Evolutionary conservation across 2,329 filamentous ascomycete genomes (phyloP).

Genomic region (Colletotrichum gigasporum): DNA sequence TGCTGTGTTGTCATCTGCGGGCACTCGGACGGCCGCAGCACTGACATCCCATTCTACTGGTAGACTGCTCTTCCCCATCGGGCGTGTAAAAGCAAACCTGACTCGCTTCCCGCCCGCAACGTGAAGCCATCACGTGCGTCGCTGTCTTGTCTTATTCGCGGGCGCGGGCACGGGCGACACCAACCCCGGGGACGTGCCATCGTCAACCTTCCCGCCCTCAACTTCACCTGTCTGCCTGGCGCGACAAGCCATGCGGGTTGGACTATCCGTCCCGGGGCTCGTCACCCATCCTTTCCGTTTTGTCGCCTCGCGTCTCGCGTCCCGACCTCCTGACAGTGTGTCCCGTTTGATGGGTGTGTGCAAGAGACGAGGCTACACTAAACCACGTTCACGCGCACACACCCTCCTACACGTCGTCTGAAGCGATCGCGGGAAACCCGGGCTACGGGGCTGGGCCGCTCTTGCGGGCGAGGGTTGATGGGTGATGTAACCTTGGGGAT

Average conservation of each 20-base stretch:
- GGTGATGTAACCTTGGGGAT: too few relatives aligned
- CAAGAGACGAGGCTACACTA: too few relatives aligned
- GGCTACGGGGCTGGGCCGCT: neutral
- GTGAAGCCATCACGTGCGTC: neutral
- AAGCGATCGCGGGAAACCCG: neutral
- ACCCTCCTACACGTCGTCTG: neutral
- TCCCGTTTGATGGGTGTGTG: neutral
- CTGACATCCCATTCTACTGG: constrained; percentile 9
- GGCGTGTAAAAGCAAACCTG: neutral
- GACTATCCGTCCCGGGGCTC: too few relatives aligned
- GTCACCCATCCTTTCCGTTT: too few relatives aligned
- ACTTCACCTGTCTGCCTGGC: neutral
- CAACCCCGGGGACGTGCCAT: neutral
- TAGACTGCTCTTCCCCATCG: neutral
- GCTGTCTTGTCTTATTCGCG: too few relatives aligned
- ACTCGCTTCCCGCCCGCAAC: neutral
- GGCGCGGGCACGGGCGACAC: too few relatives aligned
- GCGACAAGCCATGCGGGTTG: neutral
- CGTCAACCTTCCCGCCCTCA: neutral
- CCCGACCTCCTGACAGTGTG: neutral
- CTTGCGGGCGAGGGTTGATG: neutral
- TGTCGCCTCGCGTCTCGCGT: too few relatives aligned
- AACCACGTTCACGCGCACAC: neutral
- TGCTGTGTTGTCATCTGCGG: constrained; percentile 11
- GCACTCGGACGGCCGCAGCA: constrained; percentile 9